These are phyloP conservation scores for Nemania diffusa DNA, from an alignment of 2,329 filamentous ascomycete genomes.

Conservation along the genomic window DNA sequence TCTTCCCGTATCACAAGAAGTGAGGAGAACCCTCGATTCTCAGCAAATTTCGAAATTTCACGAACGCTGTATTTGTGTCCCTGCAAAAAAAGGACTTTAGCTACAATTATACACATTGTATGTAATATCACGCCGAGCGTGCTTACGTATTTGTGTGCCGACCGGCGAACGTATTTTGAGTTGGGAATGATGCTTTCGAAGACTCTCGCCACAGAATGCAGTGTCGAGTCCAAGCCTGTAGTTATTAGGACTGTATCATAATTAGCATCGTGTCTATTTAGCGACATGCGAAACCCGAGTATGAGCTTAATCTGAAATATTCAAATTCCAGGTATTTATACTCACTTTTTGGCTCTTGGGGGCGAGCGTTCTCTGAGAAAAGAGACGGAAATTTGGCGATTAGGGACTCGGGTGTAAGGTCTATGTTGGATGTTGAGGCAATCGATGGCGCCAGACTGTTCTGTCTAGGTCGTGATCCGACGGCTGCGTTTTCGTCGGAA, in stretches of 20 bases:
- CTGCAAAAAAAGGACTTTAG: conserved; percentile 24
- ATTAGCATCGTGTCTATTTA: conserved; percentile 12
- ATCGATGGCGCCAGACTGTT: conserved; percentile 67
- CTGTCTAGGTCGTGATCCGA: conserved; percentile 59
- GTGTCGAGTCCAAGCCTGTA: conserved; percentile 86
- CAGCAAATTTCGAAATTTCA: conserved; percentile 88
- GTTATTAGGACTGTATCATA: conserved; percentile 76
- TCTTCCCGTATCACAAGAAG: conserved; percentile 90
- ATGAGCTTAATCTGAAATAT: not conserved
- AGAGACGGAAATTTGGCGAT: conserved; percentile 70
- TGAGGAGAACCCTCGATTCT: conserved; percentile 83
- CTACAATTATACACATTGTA: not conserved
- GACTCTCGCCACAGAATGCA: conserved; percentile 83
- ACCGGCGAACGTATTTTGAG: conserved; percentile 85
- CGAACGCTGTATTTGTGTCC: conserved; percentile 89
- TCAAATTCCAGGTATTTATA: not conserved
- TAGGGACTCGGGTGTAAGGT: conserved; percentile 69
- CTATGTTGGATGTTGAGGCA: conserved; percentile 68
- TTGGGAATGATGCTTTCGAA: conserved; percentile 88
- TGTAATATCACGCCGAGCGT: not conserved
- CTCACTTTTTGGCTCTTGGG: conserved; percentile 72
- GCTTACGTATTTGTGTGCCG: conserved; percentile 75
- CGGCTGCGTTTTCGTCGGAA: conserved; percentile 47
- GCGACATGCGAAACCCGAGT: not conserved
- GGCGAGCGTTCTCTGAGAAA: conserved; percentile 66